A percentile compares a stretch with the other conserved stretches of the same genome.
phyloP scores from a whole-genome alignment of 345 rosid genomes.

The Aquilaria sinensis region DNA sequence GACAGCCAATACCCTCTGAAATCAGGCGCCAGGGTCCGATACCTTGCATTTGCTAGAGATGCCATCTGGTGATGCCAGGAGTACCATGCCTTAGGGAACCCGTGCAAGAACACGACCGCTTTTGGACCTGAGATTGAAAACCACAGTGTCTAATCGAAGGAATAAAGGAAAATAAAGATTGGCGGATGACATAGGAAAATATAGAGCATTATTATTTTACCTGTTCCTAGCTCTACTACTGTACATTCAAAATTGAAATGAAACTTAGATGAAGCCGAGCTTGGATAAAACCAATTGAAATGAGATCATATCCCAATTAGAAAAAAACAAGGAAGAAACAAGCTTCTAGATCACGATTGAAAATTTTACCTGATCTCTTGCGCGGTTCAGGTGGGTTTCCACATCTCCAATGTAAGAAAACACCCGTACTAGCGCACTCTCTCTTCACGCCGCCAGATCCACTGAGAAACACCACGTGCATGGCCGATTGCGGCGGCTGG shows the following conservation, averaged over 20 bases:
- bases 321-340: too few relatives aligned
- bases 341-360: too few relatives aligned
- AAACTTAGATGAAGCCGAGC: too few relatives aligned
- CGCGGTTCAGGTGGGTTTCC: constrained; percentile 33
- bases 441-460: constrained; percentile 11
- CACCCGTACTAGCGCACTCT: constrained; percentile 26
- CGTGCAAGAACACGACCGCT: too few relatives aligned
- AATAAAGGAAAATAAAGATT: too few relatives aligned
- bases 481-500: constrained; percentile 11
- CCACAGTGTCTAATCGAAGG: too few relatives aligned
- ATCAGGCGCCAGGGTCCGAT: constrained; percentile 35
- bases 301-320: too few relatives aligned
- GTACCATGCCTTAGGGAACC: constrained; percentile 32
- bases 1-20: constrained; percentile 42
- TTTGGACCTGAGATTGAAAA: too few relatives aligned
- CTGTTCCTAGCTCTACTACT: constrained; percentile 10
- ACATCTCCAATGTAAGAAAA: constrained; percentile 62
- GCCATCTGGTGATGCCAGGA: constrained; percentile 47
- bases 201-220: neutral
- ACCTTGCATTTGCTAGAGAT: constrained; percentile 31
- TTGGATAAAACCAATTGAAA: too few relatives aligned
- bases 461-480: constrained; percentile 22
- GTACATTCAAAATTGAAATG: too few relatives aligned
- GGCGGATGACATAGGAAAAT: too few relatives aligned
- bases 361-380: constrained; percentile 50